A percentile compares a stretch with the other conserved stretches of the same genome.
These are phyloP conservation scores for Lactarius deliciosus DNA, from an alignment of 768 basidiomycete species.

Conservation along the genomic window DNA sequence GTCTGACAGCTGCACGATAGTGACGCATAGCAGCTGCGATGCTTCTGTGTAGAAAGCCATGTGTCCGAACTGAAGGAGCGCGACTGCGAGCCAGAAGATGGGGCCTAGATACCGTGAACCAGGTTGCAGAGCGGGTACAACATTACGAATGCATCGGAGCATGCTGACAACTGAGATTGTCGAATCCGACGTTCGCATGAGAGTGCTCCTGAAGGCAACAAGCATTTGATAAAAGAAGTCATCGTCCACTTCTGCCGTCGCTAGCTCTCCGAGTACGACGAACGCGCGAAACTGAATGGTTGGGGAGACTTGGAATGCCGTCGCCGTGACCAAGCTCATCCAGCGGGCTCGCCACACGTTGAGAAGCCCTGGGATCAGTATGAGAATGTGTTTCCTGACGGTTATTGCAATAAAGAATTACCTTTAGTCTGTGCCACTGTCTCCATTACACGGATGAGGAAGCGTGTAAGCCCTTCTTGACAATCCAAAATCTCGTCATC, in stretches of 20 bases:
- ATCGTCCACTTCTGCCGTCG: constrained; percentile 83
- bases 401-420: constrained; percentile 37
- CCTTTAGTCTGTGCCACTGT: constrained; percentile 68
- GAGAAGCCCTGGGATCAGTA: constrained; percentile 51
- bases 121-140: constrained; percentile 66
- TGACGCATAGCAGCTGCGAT: constrained; percentile 60
- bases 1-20: constrained; percentile 61
- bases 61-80: constrained; percentile 76
- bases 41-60: constrained; percentile 70
- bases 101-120: constrained; percentile 71
- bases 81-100: constrained; percentile 87
- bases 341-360: constrained; percentile 93
- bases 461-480: constrained; percentile 61
- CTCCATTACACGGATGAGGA: constrained; percentile 64
- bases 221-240: constrained; percentile 93
- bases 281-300: constrained; percentile 89
- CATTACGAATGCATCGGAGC: constrained; percentile 79
- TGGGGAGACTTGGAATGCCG: constrained; percentile 87
- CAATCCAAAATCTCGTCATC: constrained; percentile 59
- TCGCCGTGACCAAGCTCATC: constrained; percentile 87
- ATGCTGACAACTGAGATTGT: constrained; percentile 79
- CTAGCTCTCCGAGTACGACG: constrained; percentile 78
- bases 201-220: constrained; percentile 75
- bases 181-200: constrained; percentile 68
- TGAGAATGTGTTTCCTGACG: constrained; percentile 23